These are phyloP conservation scores for Salix udensis DNA, from an alignment of 345 rosid genomes.

Conservation along the genomic window DNA sequence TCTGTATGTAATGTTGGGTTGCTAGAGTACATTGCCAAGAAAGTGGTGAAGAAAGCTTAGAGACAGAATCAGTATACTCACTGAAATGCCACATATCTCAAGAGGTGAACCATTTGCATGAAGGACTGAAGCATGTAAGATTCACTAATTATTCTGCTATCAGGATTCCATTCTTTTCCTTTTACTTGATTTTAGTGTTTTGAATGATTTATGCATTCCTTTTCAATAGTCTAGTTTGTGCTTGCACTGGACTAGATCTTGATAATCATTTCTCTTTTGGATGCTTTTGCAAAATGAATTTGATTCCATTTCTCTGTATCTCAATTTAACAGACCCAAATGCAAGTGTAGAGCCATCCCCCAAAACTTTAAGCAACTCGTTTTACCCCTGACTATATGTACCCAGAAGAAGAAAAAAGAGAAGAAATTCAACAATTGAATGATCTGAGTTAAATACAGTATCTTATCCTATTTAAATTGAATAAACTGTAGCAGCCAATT, in stretches of 20 bases:
- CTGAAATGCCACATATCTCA: constrained; percentile 98
- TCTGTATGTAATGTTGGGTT: neutral
- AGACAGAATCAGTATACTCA: constrained; percentile 76
- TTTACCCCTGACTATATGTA: neutral
- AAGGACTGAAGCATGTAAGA: constrained; percentile 94
- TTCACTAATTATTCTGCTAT: neutral
- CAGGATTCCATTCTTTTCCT: neutral
- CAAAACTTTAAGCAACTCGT: neutral
- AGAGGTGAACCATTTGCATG: constrained; percentile 98
- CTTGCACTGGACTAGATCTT: neutral
- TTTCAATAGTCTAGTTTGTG: neutral
- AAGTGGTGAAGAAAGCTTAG: constrained; percentile 81
- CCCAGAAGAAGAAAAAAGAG: neutral
- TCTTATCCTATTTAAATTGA: neutral
- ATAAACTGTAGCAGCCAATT: neutral
- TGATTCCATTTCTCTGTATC: neutral
- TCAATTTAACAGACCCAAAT: neutral
- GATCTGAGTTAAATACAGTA: neutral
- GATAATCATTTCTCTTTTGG: neutral
- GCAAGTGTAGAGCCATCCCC: neutral
- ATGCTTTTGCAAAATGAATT: neutral
- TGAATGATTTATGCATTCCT: neutral
- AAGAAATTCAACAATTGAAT: neutral
- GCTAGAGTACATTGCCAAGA: constrained; percentile 85
- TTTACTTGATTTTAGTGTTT: neutral